These are phyloP conservation scores for Drechslerella stenobrocha DNA, from an alignment of 2,329 filamentous ascomycete species.

Conservation along the genomic window DNA sequence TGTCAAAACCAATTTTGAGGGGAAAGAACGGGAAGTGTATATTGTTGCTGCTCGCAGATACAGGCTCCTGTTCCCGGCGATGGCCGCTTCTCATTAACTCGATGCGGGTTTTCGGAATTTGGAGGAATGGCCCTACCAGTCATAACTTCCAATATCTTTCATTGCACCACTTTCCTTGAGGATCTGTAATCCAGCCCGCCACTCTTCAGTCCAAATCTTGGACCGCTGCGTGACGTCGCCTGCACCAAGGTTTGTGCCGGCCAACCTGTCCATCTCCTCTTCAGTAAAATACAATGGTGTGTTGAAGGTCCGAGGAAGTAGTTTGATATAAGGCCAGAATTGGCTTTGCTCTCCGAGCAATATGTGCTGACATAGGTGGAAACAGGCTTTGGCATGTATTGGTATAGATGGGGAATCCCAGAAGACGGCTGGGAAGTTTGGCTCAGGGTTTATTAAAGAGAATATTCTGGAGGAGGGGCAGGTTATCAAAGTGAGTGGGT, in stretches of 20 bases:
- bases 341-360: constrained; percentile 18
- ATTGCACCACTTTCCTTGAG: constrained; percentile 54
- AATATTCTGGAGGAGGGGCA: constrained; percentile 33
- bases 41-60: constrained; percentile 61
- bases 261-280: constrained; percentile 50
- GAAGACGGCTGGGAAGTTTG: constrained; percentile 15
- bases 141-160: constrained; percentile 54
- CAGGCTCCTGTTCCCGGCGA: constrained; percentile 55
- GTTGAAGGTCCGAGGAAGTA: constrained; percentile 50
- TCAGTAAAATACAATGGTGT: constrained; percentile 52
- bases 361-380: constrained; percentile 39
- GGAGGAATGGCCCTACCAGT: constrained; percentile 56
- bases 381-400: constrained; percentile 36
- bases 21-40: constrained; percentile 61
- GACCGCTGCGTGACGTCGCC: constrained; percentile 52
- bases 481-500: constrained; percentile 13
- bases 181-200: constrained; percentile 54
- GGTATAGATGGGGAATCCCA: constrained; percentile 21
- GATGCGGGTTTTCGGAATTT: constrained; percentile 1
- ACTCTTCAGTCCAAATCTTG: constrained; percentile 55
- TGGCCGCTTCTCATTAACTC: neutral
- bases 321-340: constrained; percentile 52
- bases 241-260: constrained; percentile 50
- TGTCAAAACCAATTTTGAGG: constrained; percentile 54
- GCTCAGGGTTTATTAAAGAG: constrained; percentile 31